Conservation (phyloP, 108 stramenopile species). For the Heterococcus sp. region DNA sequence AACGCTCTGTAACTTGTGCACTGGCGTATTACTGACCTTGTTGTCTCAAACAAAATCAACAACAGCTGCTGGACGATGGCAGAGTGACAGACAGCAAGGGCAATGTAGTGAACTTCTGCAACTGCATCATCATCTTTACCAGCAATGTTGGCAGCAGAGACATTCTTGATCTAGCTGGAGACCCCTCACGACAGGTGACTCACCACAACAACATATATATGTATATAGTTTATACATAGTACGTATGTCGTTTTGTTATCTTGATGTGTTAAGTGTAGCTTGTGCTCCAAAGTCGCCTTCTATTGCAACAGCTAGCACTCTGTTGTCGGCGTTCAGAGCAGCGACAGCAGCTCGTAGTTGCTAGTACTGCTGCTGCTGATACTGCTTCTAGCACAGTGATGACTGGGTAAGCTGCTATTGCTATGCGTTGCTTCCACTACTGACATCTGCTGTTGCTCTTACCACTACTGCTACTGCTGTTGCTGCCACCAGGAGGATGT, state of each 20-base stretch:
- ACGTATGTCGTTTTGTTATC: too few species aligned
- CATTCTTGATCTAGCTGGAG: slow-evolving; percentile 62
- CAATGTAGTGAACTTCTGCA: slow-evolving; percentile 90
- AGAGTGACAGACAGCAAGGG: slow-evolving; percentile 90
- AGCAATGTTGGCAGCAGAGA: slow-evolving; percentile 80
- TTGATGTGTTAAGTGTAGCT: too few species aligned
- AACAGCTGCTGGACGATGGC: slow-evolving; percentile 92
- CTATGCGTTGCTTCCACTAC: background rate
- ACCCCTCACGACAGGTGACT: slow-evolving; percentile 9
- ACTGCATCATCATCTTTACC: slow-evolving; percentile 88
- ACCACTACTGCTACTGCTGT: background rate
- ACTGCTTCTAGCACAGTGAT: too few species aligned
- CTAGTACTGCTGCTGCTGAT: too few species aligned
- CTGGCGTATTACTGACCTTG: too few species aligned
- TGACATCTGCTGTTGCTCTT: background rate
- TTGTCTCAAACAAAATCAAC: too few species aligned
- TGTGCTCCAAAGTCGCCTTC: too few species aligned
- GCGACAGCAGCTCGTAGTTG: too few species aligned
- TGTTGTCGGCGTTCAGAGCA: background rate
- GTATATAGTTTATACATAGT: background rate
- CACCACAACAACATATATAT: background rate
- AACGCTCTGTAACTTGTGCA: too few species aligned
- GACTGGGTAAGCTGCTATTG: too few species aligned
- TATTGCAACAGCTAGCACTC: background rate
- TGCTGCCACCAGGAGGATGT: background rate